Percentiles rank a stretch among this genome's conserved stretches.
Evolutionary conservation across 2,329 filamentous ascomycete species (phyloP).

Genomic region (Aureobasidium lini): DNA sequence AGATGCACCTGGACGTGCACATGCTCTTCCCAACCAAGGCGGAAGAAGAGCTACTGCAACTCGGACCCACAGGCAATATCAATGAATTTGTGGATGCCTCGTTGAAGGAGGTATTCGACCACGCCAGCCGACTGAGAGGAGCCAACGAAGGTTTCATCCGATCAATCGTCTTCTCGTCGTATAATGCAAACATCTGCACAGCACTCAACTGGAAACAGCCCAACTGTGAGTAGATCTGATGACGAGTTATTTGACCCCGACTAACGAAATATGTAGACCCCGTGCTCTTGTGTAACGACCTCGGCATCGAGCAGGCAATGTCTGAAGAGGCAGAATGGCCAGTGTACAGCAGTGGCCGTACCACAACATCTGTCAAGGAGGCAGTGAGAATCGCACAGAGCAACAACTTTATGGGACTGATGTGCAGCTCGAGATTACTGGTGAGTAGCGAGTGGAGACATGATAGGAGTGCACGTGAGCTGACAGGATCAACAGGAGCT

Average conservation of each 20-base stretch:
- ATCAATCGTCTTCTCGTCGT: constrained; percentile 89
- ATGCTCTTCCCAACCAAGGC: constrained; percentile 73
- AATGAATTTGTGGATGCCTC: constrained; percentile 82
- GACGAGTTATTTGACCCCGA: neutral
- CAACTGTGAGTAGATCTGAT: constrained; percentile 56
- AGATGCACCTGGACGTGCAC: constrained; percentile 86
- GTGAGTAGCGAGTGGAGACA: constrained; percentile 46
- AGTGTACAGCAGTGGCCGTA: constrained; percentile 53
- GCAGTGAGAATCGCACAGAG: constrained; percentile 85
- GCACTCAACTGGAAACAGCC: constrained; percentile 99
- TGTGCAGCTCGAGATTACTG: constrained; percentile 79
- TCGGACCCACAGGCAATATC: constrained; percentile 71
- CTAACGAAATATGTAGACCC: constrained; percentile 51
- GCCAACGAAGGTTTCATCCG: constrained; percentile 64
- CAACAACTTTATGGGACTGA: constrained; percentile 97
- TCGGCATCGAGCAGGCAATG: constrained; percentile 34
- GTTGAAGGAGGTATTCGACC: constrained; percentile 80
- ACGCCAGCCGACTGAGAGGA: constrained; percentile 64
- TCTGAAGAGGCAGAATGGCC: constrained; percentile 1
- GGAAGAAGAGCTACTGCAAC: constrained; percentile 62
- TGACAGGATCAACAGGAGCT: constrained; percentile 59
- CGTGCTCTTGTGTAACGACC: constrained; percentile 88
- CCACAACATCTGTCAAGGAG: constrained; percentile 85
- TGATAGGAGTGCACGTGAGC: neutral
- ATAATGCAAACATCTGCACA: constrained; percentile 82